These are phyloP conservation scores for Voacanga thouarsii DNA, from an alignment of 257 asterid species.

Conservation along the genomic window DNA sequence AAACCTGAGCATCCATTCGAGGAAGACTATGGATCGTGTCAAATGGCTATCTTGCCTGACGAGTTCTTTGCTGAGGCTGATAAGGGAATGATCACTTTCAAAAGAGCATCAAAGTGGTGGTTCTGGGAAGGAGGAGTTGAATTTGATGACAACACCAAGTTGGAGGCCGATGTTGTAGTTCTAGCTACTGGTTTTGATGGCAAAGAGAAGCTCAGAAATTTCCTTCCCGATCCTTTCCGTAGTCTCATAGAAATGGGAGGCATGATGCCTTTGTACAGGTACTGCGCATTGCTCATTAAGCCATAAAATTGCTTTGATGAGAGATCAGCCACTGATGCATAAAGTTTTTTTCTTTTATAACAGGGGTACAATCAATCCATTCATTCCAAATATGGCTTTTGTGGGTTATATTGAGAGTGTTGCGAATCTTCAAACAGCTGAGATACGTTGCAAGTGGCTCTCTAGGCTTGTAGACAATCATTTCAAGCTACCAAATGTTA, in stretches of 20 bases:
- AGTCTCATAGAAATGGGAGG: slow-evolving; percentile 61
- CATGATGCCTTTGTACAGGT: slow-evolving; percentile 93
- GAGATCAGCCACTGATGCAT: neutral
- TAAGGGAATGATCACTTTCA: slow-evolving; percentile 60
- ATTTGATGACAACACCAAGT: slow-evolving; percentile 56
- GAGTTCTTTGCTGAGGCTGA: slow-evolving; percentile 75
- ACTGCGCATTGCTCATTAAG: neutral
- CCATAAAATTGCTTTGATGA: neutral
- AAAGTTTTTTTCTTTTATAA: neutral
- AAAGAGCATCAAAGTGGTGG: slow-evolving; percentile 67
- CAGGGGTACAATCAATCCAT: slow-evolving; percentile 87
- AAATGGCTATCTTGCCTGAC: slow-evolving; percentile 92
- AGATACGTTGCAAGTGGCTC: slow-evolving; percentile 85
- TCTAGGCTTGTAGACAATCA: slow-evolving; percentile 48
- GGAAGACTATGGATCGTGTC: slow-evolving; percentile 92
- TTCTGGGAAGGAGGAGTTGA: slow-evolving; percentile 74
- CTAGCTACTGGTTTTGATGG: slow-evolving; percentile 88
- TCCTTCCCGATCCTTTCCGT: slow-evolving; percentile 77
- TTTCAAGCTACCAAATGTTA: slow-evolving; percentile 66
- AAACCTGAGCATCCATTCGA: slow-evolving; percentile 89
- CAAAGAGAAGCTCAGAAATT: slow-evolving; percentile 51
- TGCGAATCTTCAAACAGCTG: slow-evolving; percentile 84
- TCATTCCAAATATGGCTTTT: slow-evolving; percentile 83
- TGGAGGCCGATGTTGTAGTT: slow-evolving; percentile 84
- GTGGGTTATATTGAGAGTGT: slow-evolving; percentile 89